Evolutionary conservation across 225 moss, liverwort and hornwort species (phyloP).

Genomic region (Pseudisothecium myosuroides): DNA sequence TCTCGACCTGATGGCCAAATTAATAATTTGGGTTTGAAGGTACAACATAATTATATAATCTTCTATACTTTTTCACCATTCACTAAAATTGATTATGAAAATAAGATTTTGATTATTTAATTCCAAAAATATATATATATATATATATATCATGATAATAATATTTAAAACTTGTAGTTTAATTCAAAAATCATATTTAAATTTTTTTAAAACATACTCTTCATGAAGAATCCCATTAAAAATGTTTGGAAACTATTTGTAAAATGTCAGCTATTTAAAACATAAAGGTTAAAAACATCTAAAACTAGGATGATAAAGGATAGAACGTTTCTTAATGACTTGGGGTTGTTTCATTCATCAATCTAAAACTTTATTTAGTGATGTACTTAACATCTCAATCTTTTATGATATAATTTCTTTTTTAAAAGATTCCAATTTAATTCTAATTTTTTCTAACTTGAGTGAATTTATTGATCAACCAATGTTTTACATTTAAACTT

Average conservation of each 20-base stretch:
- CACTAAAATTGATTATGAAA: too few relatives aligned
- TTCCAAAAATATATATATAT: not conserved
- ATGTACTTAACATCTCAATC: not conserved
- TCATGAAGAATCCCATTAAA: not conserved
- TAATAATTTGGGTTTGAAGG: constrained; percentile 6
- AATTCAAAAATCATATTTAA: not conserved
- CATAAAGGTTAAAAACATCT: not conserved
- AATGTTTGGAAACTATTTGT: not conserved
- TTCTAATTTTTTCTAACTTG: not conserved
- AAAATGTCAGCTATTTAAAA: not conserved
- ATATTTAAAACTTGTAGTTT: not conserved
- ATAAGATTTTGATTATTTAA: not conserved
- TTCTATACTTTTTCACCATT: not conserved
- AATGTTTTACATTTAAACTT: not conserved
- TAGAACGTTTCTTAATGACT: not conserved
- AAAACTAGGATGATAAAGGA: not conserved
- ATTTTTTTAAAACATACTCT: too few relatives aligned
- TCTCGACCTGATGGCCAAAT: not conserved
- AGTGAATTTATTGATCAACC: accelerated
- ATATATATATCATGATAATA: too few relatives aligned
- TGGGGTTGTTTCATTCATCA: not conserved
- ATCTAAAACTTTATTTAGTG: not conserved
- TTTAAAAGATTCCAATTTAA: too few relatives aligned
- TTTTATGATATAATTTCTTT: not conserved
- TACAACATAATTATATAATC: not conserved